Percentiles rank a stretch among this genome's conserved stretches.
phyloP scores from a whole-genome alignment of 306 rosid species.

The Glycine latifolia region DNA sequence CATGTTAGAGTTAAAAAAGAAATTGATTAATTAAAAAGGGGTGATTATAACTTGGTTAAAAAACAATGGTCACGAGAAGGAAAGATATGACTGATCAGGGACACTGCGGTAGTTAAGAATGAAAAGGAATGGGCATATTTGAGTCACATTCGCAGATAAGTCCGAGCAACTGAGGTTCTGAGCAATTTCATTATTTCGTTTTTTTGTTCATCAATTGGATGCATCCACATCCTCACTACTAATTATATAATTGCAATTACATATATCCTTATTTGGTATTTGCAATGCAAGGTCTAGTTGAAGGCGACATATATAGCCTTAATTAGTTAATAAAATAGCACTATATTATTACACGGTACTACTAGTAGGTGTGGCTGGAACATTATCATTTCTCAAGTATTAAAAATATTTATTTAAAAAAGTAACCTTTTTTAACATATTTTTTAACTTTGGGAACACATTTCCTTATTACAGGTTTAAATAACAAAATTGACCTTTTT shows the following conservation, averaged over 20 bases:
- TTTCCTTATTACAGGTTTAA: too few species aligned
- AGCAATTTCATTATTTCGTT: conserved; percentile 59
- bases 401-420: too few species aligned
- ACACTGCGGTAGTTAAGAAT: neutral
- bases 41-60: too few species aligned
- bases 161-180: conserved; percentile 57
- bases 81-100: neutral
- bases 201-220: neutral
- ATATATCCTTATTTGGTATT: neutral
- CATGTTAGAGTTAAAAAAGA: neutral
- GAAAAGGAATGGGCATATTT: conserved; percentile 34
- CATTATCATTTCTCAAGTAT: too few species aligned
- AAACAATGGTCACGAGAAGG: neutral
- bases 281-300: neutral
- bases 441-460: too few species aligned
- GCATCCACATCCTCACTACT: neutral
- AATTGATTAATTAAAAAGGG: neutral
- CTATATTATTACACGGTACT: too few species aligned
- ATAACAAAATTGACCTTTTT: too few species aligned
- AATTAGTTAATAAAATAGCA: too few species aligned
- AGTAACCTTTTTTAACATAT: too few species aligned
- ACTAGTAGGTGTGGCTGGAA: too few species aligned
- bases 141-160: conserved; percentile 39
- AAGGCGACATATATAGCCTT: neutral
- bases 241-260: too few species aligned